These are phyloP conservation scores for Nannochloropsis gaditana DNA, from an alignment of 108 stramenopile species.

Conservation along the genomic window DNA sequence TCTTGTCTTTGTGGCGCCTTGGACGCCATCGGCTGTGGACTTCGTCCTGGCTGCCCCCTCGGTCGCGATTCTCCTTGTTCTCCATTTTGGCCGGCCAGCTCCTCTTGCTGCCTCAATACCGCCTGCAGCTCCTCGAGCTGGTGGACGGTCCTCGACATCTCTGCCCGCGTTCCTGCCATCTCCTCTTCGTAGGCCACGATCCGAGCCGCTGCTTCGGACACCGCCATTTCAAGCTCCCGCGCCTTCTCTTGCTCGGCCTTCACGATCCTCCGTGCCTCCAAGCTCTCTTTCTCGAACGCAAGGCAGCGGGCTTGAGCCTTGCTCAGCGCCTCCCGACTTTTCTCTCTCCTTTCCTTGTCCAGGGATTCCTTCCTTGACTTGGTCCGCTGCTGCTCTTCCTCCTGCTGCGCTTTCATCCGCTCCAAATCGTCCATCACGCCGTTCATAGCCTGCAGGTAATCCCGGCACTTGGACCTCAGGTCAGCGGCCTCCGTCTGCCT, in stretches of 20 bases:
- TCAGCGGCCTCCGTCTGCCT: neutral
- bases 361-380: neutral
- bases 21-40: neutral
- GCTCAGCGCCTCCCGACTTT: neutral
- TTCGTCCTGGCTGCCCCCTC: neutral
- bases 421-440: neutral
- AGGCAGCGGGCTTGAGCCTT: neutral
- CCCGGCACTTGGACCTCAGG: neutral
- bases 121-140: neutral
- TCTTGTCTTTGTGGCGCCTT: neutral
- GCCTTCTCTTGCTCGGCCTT: neutral
- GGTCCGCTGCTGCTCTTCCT: neutral
- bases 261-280: neutral
- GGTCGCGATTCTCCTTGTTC: neutral
- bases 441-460: neutral
- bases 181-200: slow-evolving; percentile 7
- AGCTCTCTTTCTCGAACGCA: neutral
- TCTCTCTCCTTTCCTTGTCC: neutral
- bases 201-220: neutral
- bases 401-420: neutral
- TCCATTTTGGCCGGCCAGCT: neutral
- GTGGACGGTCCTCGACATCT: neutral
- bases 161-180: neutral
- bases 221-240: neutral
- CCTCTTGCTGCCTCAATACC: neutral